A percentile compares a stretch with the other conserved stretches of the same genome.
Evolutionary conservation across 2,329 filamentous ascomycete species (phyloP).

Genomic region (Cryphonectria nitschkei): DNA sequence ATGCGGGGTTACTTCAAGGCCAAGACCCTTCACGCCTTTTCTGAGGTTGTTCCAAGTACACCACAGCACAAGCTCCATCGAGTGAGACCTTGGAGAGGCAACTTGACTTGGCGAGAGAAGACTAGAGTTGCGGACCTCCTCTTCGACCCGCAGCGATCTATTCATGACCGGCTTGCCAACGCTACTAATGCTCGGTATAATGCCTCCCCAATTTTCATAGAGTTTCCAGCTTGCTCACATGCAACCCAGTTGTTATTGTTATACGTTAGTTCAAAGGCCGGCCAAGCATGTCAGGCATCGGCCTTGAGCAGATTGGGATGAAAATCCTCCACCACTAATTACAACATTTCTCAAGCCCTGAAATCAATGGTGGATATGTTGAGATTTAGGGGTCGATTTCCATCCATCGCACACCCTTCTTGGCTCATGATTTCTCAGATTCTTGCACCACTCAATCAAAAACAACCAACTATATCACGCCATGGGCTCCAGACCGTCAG

Average conservation of each 20-base stretch:
- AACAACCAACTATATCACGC: background rate
- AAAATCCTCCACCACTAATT: background rate
- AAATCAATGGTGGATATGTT: background rate
- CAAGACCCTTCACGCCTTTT: background rate
- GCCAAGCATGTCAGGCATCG: background rate
- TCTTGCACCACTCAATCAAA: background rate
- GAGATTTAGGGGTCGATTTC: background rate
- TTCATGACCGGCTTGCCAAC: background rate
- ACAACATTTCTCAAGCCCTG: background rate
- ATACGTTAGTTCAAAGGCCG: background rate
- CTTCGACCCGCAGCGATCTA: background rate
- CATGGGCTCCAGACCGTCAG: background rate
- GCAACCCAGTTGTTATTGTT: background rate
- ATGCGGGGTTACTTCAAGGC: background rate
- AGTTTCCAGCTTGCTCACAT: background rate
- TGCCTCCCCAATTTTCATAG: background rate
- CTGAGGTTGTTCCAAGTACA: background rate
- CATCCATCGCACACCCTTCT: background rate
- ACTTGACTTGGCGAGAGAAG: background rate
- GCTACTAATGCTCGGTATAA: background rate
- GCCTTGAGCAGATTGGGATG: background rate
- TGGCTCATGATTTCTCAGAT: background rate
- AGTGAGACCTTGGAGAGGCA: background rate
- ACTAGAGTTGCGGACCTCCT: background rate
- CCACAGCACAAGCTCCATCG: background rate